A percentile compares a stretch with the other conserved stretches of the same genome.
phyloP scores from a whole-genome alignment of 176 grass and related monocot genomes.

The Avena eriantha region DNA sequence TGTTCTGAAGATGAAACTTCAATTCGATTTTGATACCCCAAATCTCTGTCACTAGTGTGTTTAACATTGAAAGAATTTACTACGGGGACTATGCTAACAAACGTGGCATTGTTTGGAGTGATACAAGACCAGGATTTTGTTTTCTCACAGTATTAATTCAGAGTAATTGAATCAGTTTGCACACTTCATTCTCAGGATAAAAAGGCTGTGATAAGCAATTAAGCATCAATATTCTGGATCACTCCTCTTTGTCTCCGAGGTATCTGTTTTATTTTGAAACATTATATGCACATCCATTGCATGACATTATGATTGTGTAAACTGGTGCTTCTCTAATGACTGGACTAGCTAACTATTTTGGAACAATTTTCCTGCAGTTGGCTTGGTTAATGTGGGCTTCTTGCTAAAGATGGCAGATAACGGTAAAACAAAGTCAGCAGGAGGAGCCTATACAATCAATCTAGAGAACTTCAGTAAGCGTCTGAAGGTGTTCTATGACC shows the following conservation, averaged over 20 bases:
- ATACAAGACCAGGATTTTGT: neutral
- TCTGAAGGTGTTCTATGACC: constrained; percentile 62
- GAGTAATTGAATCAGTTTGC: constrained; percentile 9
- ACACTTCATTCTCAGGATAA: neutral
- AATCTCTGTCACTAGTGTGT: neutral
- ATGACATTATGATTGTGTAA: constrained; percentile 2
- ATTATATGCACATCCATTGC: neutral
- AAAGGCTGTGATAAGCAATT: constrained; percentile 4
- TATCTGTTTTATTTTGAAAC: constrained; percentile 12
- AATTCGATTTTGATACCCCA: neutral
- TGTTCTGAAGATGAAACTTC: neutral
- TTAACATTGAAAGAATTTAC: neutral
- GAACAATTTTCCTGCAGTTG: constrained; percentile 4
- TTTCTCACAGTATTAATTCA: neutral
- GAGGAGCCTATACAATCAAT: constrained; percentile 50
- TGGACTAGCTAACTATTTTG: neutral
- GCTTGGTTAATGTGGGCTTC: neutral
- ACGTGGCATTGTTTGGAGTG: neutral
- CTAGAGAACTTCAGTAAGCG: constrained; percentile 59
- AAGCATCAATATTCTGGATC: neutral
- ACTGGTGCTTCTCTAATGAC: neutral
- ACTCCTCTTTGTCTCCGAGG: neutral
- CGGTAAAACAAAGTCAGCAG: constrained; percentile 34
- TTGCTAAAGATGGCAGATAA: constrained; percentile 42
- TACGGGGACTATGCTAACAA: neutral